phyloP scores from a whole-genome alignment of 768 basidiomycete species.

The Amanita thiersii region DNA sequence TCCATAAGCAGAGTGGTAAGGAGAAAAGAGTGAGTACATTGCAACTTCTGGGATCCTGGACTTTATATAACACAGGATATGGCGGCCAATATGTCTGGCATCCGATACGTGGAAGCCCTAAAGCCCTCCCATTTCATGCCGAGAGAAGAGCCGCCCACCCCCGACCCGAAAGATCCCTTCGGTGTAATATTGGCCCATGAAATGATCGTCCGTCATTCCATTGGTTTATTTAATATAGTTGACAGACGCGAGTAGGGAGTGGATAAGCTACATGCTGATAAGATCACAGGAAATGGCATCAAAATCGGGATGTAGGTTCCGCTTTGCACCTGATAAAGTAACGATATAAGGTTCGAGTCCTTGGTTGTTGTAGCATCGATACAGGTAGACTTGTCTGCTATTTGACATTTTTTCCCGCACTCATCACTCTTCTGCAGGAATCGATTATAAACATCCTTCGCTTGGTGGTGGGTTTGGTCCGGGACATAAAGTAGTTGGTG shows the following conservation, averaged over 20 bases:
- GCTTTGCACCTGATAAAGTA: not conserved
- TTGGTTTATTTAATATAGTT: not conserved
- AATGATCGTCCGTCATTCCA: slow-evolving; percentile 33
- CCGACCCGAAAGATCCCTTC: no score
- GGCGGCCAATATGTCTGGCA: no score
- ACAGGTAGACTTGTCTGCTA: slow-evolving; percentile 21
- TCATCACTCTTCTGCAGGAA: slow-evolving; percentile 24
- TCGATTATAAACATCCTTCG: slow-evolving; percentile 35
- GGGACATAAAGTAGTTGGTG: slow-evolving; percentile 29
- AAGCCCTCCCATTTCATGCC: no score
- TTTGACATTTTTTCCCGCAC: not conserved
- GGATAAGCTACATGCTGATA: slow-evolving; percentile 54
- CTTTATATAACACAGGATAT: no score
- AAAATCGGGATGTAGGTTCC: slow-evolving; percentile 54
- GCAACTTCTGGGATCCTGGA: no score
- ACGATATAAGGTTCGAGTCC: not conserved
- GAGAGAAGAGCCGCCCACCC: no score
- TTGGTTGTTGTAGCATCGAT: slow-evolving; percentile 51
- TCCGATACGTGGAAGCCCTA: no score
- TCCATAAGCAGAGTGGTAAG: no score
- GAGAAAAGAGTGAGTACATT: no score
- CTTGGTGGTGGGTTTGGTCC: slow-evolving; percentile 32
- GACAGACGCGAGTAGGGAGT: slow-evolving; percentile 35
- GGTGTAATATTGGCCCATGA: no score
- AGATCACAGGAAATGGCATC: slow-evolving; percentile 54